phyloP scores from a whole-genome alignment of 305 asterid genomes.

The Solanum aculeatissimum region DNA sequence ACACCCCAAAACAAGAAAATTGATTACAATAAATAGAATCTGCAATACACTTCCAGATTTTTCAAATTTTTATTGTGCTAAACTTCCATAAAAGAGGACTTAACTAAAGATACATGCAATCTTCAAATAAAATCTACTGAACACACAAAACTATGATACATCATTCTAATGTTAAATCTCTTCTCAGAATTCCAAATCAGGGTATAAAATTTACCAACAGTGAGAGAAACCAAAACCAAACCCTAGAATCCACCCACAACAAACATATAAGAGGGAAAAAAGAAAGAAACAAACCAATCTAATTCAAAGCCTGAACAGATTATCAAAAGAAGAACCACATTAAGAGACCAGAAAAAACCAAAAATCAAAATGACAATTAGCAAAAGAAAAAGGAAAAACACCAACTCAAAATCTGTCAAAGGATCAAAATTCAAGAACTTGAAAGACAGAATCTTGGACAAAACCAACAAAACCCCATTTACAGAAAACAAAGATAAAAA shows the following conservation, averaged over 20 bases:
- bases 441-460: not conserved
- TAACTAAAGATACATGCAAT: not conserved
- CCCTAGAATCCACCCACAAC: not conserved
- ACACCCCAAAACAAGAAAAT: not conserved
- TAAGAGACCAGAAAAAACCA: not conserved
- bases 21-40: not conserved
- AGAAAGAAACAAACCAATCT: not conserved
- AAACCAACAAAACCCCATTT: not conserved
- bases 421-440: not conserved
- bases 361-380: not conserved
- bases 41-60: not conserved
- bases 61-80: not conserved
- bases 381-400: not conserved
- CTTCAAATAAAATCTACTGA: not conserved
- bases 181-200: not conserved
- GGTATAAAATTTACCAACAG: not conserved
- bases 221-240: not conserved
- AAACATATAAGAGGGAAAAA: not conserved
- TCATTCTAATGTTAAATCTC: not conserved
- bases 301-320: not conserved
- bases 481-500: not conserved
- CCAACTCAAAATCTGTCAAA: not conserved
- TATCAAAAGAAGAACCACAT: not conserved
- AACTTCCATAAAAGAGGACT: not conserved
- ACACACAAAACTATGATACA: not conserved